Conservation (phyloP, 805 yeast genomes). For the Novakomyces olei region DNA sequence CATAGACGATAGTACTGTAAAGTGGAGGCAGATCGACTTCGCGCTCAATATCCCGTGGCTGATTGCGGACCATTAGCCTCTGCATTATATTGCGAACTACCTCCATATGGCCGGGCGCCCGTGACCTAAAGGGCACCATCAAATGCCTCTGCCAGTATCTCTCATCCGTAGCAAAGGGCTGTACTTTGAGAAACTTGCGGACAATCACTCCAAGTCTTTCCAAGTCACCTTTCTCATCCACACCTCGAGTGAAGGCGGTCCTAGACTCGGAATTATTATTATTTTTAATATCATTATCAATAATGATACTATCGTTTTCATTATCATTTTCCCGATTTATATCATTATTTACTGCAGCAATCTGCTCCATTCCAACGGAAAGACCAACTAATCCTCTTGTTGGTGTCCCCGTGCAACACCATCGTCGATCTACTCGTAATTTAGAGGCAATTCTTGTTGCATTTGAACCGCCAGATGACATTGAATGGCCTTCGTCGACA, state of each 20-base stretch:
- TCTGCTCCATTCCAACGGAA: slow-evolving; percentile 11
- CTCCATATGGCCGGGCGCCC: slow-evolving; percentile 6
- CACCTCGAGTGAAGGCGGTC: no score
- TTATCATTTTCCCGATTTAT: slow-evolving; percentile 15
- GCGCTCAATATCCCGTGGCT: slow-evolving; percentile 28
- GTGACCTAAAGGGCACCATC: slow-evolving; percentile 25
- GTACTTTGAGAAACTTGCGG: slow-evolving; percentile 35
- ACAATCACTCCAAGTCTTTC: slow-evolving; percentile 30
- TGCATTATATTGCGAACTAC: slow-evolving; percentile 22
- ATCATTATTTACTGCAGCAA: slow-evolving; percentile 20
- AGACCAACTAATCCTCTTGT: slow-evolving; percentile 31
- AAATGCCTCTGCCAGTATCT: slow-evolving; percentile 27
- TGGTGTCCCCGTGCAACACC: slow-evolving; percentile 64
- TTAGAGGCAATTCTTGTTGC: slow-evolving; percentile 28
- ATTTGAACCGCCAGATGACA: slow-evolving; percentile 30
- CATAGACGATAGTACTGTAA: slow-evolving; percentile 33
- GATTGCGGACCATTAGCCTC: slow-evolving; percentile 34
- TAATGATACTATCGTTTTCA: slow-evolving; percentile 7
- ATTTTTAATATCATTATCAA: not conserved
- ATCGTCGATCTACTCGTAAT: slow-evolving; percentile 35
- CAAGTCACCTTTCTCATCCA: slow-evolving; percentile 20
- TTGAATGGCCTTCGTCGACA: slow-evolving; percentile 56
- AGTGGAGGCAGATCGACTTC: slow-evolving; percentile 38
- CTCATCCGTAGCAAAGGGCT: slow-evolving; percentile 24
- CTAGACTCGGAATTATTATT: slow-evolving; percentile 12